Evolutionary conservation across 192 early-diverging fungal species (phyloP), one percentile per base, ranked within the genome.

Genomic region (Podila minutissima): DNA sequence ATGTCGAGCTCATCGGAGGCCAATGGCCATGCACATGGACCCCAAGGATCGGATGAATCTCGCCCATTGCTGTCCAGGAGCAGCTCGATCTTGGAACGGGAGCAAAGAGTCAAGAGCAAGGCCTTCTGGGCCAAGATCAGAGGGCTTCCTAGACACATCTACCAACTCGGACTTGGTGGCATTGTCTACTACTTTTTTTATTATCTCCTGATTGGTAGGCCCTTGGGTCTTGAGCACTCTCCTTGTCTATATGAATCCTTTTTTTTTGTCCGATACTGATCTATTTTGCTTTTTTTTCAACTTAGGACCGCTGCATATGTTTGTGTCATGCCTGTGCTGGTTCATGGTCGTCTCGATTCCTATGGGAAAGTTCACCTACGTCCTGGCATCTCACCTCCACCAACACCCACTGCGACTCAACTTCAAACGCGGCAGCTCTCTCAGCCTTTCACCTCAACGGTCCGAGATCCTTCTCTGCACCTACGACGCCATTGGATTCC

Each of bases 361-460:
- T 13, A 99, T 99, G 97, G 94, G 93, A n/a, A 96, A 95, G 82
- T 86, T 97, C 19, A 95, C 89, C 26, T 95, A 92, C 69, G 93
- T 92, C 15, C 83, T 99, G 24, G 82, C 93, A 19, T 86, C 88
- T 29, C 94, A 96, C 64, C 82, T 99, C 29, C 88, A 91, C 68
- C 88, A 91, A 37, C 88, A 95, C 74, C 97, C 97, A 38, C 84
- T 98, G 28, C 83, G 84, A 22, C 83, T 95, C 55, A 87, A 89
- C 51, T 95, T 95, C 71, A 91, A 91, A 78, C 86, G 86, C 15
- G 85, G 89, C 22, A 88, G 86, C 57, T 73, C 69, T 24, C 48
- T 67, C 24, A 37, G 65, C 32, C 51, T 64, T 0, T 72, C 74
- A 4, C 50, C 72, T 0, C 74, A 87, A 33, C 77, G 70, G 2